Evolutionary conservation across 225 moss, liverwort and hornwort species (phyloP), one percentile per base, ranked within the genome.

Genomic region (Rhytidiadelphus loreus): DNA sequence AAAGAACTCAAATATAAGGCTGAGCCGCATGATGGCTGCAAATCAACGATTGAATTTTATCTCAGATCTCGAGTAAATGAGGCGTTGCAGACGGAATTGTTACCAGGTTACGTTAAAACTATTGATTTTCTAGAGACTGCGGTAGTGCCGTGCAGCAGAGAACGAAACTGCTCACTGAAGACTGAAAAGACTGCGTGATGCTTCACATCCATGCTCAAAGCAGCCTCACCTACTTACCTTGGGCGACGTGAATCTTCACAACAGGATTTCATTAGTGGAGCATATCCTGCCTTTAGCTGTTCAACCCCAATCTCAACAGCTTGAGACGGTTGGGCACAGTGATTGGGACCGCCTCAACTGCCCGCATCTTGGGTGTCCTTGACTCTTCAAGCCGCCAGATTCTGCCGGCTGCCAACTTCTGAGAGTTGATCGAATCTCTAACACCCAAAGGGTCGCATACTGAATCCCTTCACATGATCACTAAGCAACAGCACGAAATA

Each of bases 281-380:
- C 14, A 82, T 33, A n/a, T 11, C 48, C 62, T 62, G 71, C 19
- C 19, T 63, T 41, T 17, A 62, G 50, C 86, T 25, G 66, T 39
- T 76, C 58, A 82, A 26, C 25, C 32, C 37, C 62, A 41, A 43
- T 56, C 63, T 37, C 53, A 80, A 32, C 16, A 63, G 37, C 28
- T 87, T 83, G 76, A 35, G 77, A 85, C 26, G 23, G 85, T 82
- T 90, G 82, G 64, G 77, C 81, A 60, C 52, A 88, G 66, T 83
- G 82, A 91, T 88, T 91, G 57, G 83, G 86, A 91, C 78, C 71
- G 88, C 70, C 86, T 77, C 78, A 86, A 81, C 85, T 81, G 85
- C 66, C 52, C 88, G 81, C 52, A 81, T 85, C 85, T 88, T 75
- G 75, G 55, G 32, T 30, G 64, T 53, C 24, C 64, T 63, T 41